These are phyloP conservation scores for Phialophora chinensis DNA, from an alignment of 2,329 filamentous ascomycete species.

Conservation along the genomic window DNA sequence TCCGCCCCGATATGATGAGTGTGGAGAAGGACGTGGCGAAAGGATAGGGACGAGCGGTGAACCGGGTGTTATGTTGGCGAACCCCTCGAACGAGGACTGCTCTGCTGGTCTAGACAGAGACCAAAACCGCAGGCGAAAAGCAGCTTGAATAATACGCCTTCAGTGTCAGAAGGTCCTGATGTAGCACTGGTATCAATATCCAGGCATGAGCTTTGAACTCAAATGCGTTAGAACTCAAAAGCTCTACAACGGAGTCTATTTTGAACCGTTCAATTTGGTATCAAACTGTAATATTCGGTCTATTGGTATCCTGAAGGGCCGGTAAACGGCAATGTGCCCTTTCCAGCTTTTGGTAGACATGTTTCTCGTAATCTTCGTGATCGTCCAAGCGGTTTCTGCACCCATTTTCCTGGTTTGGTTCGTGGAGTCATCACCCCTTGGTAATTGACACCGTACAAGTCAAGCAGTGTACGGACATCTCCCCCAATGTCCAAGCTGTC, in stretches of 20 bases:
- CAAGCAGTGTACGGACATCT: not conserved
- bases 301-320: conserved; percentile 13
- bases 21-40: not conserved
- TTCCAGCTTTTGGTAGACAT: conserved; percentile 5
- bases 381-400: conserved; percentile 1
- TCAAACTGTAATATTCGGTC: conserved; percentile 3
- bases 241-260: not conserved
- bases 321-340: not conserved
- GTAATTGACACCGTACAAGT: not conserved
- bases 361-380: conserved; percentile 13
- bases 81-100: not conserved
- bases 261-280: not conserved
- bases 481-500: not conserved
- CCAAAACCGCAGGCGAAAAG: not conserved
- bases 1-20: not conserved
- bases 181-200: not conserved
- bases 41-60: not conserved
- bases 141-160: not conserved
- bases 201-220: not conserved
- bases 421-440: not conserved
- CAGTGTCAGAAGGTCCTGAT: not conserved
- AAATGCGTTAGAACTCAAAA: not conserved
- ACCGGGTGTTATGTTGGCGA: not conserved
- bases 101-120: not conserved
- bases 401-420: not conserved